phyloP scores from a whole-genome alignment of 176 grass and related monocot genomes.

The Avena atlantica region DNA sequence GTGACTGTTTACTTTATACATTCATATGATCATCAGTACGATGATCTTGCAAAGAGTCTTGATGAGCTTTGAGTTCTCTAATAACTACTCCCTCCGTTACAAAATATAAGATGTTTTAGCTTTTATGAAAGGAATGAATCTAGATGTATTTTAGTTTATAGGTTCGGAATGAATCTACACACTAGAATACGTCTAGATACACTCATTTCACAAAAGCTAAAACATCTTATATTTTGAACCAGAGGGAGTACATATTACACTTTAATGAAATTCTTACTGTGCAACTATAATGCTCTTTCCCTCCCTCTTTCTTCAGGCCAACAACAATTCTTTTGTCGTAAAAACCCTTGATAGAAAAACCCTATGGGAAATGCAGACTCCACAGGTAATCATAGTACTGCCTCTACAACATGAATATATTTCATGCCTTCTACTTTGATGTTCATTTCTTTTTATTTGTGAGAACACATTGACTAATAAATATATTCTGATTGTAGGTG shows the following conservation, averaged over 20 bases:
- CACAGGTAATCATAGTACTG: constrained; percentile 61
- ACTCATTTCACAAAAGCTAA: too few species aligned
- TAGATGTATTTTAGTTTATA: too few species aligned
- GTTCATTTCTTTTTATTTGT: neutral
- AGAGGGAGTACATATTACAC: too few species aligned
- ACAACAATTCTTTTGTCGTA: constrained; percentile 77
- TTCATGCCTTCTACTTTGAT: neutral
- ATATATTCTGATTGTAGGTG: constrained; percentile 59
- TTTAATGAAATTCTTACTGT: neutral
- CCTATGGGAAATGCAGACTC: constrained; percentile 99
- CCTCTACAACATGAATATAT: neutral
- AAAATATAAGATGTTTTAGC: too few species aligned
- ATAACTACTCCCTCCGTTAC: too few species aligned
- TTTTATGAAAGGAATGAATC: too few species aligned
- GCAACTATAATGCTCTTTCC: constrained; percentile 37
- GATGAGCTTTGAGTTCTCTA: neutral
- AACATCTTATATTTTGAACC: too few species aligned
- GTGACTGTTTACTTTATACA: constrained; percentile 38
- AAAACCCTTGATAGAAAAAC: constrained; percentile 97
- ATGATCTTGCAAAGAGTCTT: constrained; percentile 25
- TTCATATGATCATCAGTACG: neutral
- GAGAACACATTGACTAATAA: neutral
- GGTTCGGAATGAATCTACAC: too few species aligned
- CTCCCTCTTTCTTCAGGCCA: constrained; percentile 51
- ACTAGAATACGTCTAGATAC: too few species aligned